Percentiles rank a stretch among this genome's conserved stretches.
phyloP scores from a whole-genome alignment of 1,284 basidiomycete genomes.

The Sporisorium scitamineum region DNA sequence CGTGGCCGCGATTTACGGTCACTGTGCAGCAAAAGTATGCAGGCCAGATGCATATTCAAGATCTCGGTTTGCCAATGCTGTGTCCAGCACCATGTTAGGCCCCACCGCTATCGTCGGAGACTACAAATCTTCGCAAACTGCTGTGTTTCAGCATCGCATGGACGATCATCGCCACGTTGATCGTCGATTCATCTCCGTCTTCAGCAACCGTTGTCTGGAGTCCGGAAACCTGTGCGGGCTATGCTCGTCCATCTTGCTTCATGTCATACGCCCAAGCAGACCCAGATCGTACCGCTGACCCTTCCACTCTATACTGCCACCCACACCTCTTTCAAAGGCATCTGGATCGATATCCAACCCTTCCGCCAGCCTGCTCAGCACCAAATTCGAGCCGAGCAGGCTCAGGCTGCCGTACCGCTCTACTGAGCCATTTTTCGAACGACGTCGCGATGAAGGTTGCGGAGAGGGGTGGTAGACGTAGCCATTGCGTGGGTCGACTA shows the following conservation, averaged over 20 bases:
- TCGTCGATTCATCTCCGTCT: not conserved
- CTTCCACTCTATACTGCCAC: conserved; percentile 47
- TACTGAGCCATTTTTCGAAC: not conserved
- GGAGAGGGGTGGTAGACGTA: conserved; percentile 69
- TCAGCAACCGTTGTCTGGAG: conserved; percentile 5
- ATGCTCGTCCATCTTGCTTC: not conserved
- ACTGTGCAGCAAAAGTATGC: conserved; percentile 13
- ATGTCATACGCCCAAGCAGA: conserved; percentile 12
- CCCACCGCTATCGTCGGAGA: not conserved
- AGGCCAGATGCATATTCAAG: not conserved
- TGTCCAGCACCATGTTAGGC: not conserved
- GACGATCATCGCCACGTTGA: not conserved
- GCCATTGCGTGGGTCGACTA: conserved; percentile 57
- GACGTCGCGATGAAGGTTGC: not conserved
- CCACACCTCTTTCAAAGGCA: conserved; percentile 17
- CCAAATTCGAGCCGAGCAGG: conserved; percentile 58
- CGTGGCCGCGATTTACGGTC: conserved; percentile 11
- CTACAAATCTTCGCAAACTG: not conserved
- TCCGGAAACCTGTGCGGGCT: conserved; percentile 5
- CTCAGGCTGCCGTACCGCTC: conserved; percentile 56
- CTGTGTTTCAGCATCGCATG: conserved; percentile 1
- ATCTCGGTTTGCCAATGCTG: not conserved
- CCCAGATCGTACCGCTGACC: conserved; percentile 27
- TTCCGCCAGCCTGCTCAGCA: conserved; percentile 53
- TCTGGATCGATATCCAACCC: conserved; percentile 53